Conservation (phyloP, 805 yeast species). For the Lipomyces starkeyi region DNA sequence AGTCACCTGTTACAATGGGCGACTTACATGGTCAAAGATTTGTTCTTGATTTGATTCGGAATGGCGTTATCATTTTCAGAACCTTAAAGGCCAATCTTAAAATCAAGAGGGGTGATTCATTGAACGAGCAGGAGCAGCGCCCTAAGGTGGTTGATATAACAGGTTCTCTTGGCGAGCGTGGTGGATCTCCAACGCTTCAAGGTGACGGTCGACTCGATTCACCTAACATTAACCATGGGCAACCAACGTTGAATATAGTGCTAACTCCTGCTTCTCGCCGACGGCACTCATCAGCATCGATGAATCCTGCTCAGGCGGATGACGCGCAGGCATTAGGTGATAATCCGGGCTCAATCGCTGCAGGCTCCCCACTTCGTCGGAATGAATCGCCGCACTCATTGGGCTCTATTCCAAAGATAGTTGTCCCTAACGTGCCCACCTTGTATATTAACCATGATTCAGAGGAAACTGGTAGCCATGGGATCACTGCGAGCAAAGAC, state of each 20-base stretch:
- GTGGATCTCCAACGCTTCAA: neutral
- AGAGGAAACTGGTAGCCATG: neutral
- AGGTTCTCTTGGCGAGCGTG: conserved; percentile 9
- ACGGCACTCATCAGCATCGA: neutral
- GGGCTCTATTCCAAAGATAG: neutral
- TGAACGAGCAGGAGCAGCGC: conserved; percentile 19
- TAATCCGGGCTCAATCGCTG: neutral
- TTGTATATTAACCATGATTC: neutral
- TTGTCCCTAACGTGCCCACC: neutral
- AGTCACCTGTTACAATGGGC: conserved; percentile 55
- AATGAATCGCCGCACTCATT: neutral
- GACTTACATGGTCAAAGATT: conserved; percentile 66
- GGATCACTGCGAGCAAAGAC: conserved; percentile 1
- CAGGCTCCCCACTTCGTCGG: neutral
- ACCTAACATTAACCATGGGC: neutral
- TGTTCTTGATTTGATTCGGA: conserved; percentile 63
- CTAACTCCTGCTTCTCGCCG: neutral
- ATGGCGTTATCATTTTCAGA: conserved; percentile 64
- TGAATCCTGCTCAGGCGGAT: neutral
- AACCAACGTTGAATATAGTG: conserved; percentile 3
- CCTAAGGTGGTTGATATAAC: conserved; percentile 23
- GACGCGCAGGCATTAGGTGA: neutral
- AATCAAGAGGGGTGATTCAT: conserved; percentile 10
- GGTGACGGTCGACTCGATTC: neutral
- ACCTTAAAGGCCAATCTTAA: conserved; percentile 14